Conservation (phyloP, 768 basidiomycete species). For the Russula compacta region DNA sequence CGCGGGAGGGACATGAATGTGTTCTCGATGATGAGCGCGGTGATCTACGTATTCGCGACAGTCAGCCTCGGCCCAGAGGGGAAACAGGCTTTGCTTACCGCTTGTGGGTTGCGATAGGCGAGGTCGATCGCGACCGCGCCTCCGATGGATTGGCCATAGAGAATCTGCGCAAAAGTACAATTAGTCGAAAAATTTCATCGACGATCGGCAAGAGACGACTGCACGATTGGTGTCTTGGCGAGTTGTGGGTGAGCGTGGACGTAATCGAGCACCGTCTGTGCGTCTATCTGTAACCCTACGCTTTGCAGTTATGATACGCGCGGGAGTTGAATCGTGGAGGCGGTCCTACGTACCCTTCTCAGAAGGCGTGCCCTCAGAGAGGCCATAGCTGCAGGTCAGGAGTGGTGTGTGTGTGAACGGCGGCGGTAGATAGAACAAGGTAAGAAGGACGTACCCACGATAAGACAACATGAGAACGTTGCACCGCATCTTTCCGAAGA, state of each 20-base stretch:
- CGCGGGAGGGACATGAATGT: constrained; percentile 81
- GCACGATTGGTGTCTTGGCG: constrained; percentile 57
- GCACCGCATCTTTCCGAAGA: constrained; percentile 75
- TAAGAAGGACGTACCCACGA: constrained; percentile 52
- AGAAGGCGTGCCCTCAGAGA: constrained; percentile 77
- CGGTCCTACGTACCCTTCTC: constrained; percentile 52
- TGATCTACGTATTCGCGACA: constrained; percentile 37
- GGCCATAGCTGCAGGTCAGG: constrained; percentile 60
- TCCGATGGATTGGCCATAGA: constrained; percentile 84
- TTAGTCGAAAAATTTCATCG: neutral
- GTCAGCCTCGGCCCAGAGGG: neutral
- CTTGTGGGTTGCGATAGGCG: constrained; percentile 63
- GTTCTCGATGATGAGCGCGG: constrained; percentile 83
- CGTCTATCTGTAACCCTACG: constrained; percentile 74
- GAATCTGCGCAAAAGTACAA: constrained; percentile 36
- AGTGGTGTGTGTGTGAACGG: neutral
- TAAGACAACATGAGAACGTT: constrained; percentile 95
- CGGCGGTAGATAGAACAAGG: too few species aligned
- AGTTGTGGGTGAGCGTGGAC: constrained; percentile 54
- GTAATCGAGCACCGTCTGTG: constrained; percentile 76
- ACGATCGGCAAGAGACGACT: constrained; percentile 14
- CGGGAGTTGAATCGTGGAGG: neutral
- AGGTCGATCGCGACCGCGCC: constrained; percentile 90
- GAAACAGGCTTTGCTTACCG: constrained; percentile 33
- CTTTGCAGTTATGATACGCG: neutral